Base-by-base conservation (phyloP, 2,329 filamentous ascomycete species). In the Chaetomiaceae sp. region DNA sequence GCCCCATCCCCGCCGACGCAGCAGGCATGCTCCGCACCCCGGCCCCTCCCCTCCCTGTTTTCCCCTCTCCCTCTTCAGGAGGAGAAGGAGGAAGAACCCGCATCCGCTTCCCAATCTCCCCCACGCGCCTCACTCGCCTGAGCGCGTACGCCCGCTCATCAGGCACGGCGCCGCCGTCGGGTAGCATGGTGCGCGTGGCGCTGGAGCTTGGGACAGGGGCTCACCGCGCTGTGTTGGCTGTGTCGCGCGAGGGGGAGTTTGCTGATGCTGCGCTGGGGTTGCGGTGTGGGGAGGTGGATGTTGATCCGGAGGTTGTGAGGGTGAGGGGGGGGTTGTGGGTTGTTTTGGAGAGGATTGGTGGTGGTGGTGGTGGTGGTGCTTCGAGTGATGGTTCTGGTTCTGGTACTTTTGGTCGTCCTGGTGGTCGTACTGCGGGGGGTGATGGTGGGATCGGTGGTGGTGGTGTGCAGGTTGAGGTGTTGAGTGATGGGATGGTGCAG, bases 161-260 rank as follows among this genome's bases (percentile, higher is more conserved):
- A 7, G 13, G 5, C 5, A 12, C 33, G 13, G 34, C 19, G 27
- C 8, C 25, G 34, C 14, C 6, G 19, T 9, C 37, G 39, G 63
- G 51, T 59, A 27, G 62, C 2, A 70, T 74, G 34, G 74, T 95
- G 41, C 80, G 87, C 39, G 72, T 95, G 53, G 85, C 81, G 4
- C 68, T 96, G 13, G 86, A 93, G 64, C 74, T 81, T 25, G 87
- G 88, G 14, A 80, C 81, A 60, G 87, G 87, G 0, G 83, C 86
- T 1, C 79, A 87, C 58, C 82, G 83, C 55, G 71, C 73, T 3
- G 73, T 83, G 10, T 64, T 95, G 23, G 82, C 82, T 2, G 74
- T 78, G 1, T 89, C 85, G 1, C 74, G 81, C n/a, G 75, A 81
- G n/a, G 87, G 87, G 5, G 82, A 85, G 54, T 93, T 89, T 62